These are phyloP conservation scores for Tubosaeta sp. DNA, from an alignment of 768 basidiomycete species.

Conservation along the genomic window DNA sequence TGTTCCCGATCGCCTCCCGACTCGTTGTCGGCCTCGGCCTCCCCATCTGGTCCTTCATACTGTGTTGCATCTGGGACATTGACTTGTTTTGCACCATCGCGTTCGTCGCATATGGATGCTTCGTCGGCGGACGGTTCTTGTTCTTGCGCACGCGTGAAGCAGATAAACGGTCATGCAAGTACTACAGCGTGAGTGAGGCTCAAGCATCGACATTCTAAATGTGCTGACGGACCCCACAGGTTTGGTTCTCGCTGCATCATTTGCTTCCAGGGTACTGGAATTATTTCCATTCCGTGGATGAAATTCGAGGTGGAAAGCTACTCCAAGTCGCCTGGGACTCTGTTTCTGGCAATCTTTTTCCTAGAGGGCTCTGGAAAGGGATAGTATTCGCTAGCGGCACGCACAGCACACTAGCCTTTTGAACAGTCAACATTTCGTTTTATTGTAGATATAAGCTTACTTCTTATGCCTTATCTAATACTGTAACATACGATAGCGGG, in stretches of 20 bases:
- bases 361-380: neutral
- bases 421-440: neutral
- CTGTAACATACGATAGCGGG: neutral
- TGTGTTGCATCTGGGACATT: slow-evolving; percentile 35
- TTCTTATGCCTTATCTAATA: neutral
- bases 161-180: slow-evolving; percentile 34
- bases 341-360: slow-evolving; percentile 7
- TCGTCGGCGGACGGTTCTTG: slow-evolving; percentile 35
- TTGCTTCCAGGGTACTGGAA: slow-evolving; percentile 37
- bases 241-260: slow-evolving; percentile 36
- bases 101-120: slow-evolving; percentile 30
- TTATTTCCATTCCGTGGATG: slow-evolving; percentile 18
- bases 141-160: slow-evolving; percentile 23
- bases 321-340: slow-evolving; percentile 11
- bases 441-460: neutral
- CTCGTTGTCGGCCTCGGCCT: slow-evolving; percentile 32
- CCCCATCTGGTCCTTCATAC: slow-evolving; percentile 35
- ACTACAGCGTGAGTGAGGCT: slow-evolving; percentile 33
- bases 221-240: slow-evolving; percentile 13
- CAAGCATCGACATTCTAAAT: neutral
- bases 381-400: neutral
- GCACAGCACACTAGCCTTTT: neutral
- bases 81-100: slow-evolving; percentile 20
- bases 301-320: slow-evolving; percentile 8
- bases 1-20: slow-evolving; percentile 35